Percentiles rank a stretch among this genome's conserved stretches.
phyloP scores from a whole-genome alignment of 2,329 filamentous ascomycete genomes.

The Metarhizium robertsii region DNA sequence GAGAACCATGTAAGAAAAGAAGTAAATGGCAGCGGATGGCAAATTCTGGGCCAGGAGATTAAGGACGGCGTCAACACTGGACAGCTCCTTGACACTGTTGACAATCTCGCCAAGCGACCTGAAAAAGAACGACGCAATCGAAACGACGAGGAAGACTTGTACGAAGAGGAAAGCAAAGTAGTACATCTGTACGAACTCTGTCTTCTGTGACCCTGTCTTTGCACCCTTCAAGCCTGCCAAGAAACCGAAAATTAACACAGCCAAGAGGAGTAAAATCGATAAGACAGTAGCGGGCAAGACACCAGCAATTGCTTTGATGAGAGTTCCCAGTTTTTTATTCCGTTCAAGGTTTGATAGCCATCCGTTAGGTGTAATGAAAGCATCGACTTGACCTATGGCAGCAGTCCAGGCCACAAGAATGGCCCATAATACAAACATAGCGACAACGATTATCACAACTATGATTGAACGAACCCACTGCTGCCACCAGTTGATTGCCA shows the following conservation, averaged over 20 bases:
- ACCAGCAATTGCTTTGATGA: constrained; percentile 64
- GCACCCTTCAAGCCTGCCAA: constrained; percentile 67
- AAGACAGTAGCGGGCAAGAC: constrained; percentile 73
- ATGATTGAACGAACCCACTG: constrained; percentile 63
- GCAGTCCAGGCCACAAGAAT: constrained; percentile 86
- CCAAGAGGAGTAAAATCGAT: constrained; percentile 65
- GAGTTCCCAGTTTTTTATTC: constrained; percentile 49
- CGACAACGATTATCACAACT: constrained; percentile 56
- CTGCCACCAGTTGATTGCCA: constrained; percentile 93
- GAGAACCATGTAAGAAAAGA: constrained; percentile 97
- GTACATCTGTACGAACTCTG: constrained; percentile 80
- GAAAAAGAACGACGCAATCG: constrained; percentile 64
- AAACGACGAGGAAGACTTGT: constrained; percentile 89
- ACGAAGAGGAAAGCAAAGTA: constrained; percentile 94
- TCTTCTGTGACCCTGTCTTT: constrained; percentile 70
- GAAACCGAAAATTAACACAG: constrained; percentile 70
- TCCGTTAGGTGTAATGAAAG: constrained; percentile 51
- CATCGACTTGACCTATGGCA: constrained; percentile 66
- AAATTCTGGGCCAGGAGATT: constrained; percentile 66
- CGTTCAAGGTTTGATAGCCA: constrained; percentile 65
- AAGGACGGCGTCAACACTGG: constrained; percentile 58
- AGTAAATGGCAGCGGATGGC: constrained; percentile 86
- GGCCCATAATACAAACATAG: constrained; percentile 81
- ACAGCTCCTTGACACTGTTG: constrained; percentile 31
- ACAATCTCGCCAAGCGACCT: constrained; percentile 57